A percentile compares a stretch with the other conserved stretches of the same genome.
Evolutionary conservation across 306 rosid species (phyloP).

Genomic region (Gastrolobium bilobum): DNA sequence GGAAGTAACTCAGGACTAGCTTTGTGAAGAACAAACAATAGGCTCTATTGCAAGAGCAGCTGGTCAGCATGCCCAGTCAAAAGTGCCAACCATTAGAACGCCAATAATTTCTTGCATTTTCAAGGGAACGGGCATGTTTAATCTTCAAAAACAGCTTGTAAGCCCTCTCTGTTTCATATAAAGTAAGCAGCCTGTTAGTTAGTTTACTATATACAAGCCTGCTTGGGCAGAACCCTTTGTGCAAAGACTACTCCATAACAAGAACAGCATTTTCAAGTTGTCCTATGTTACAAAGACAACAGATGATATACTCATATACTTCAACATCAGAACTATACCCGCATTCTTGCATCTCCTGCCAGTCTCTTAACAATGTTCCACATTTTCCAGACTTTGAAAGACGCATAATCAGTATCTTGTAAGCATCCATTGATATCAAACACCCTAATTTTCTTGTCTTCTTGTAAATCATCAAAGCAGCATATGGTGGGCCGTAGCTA

Average conservation of each 20-base stretch:
- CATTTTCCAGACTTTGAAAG: slow-evolving; percentile 85
- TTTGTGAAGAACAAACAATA: slow-evolving; percentile 28
- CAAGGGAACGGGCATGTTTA: slow-evolving; percentile 72
- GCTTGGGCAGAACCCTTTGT: slow-evolving; percentile 79
- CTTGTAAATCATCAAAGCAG: slow-evolving; percentile 80
- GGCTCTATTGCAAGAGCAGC: not conserved
- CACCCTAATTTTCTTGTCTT: slow-evolving; percentile 76
- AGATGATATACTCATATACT: slow-evolving; percentile 77
- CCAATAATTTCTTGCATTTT: slow-evolving; percentile 76
- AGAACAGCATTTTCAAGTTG: slow-evolving; percentile 89
- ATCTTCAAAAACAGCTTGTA: slow-evolving; percentile 76
- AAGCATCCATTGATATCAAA: slow-evolving; percentile 69
- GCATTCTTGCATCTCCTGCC: slow-evolving; percentile 91
- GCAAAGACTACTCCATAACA: slow-evolving; percentile 89
- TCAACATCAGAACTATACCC: slow-evolving; percentile 78
- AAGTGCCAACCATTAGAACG: slow-evolving; percentile 93
- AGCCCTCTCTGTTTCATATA: slow-evolving; percentile 68
- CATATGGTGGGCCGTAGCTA: slow-evolving; percentile 94
- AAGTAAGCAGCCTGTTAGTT: slow-evolving; percentile 69
- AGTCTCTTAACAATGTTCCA: slow-evolving; percentile 74
- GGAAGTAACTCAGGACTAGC: slow-evolving; percentile 26
- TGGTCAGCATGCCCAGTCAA: slow-evolving; percentile 49
- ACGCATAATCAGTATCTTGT: slow-evolving; percentile 83
- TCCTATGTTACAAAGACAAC: slow-evolving; percentile 83
- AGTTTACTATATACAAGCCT: slow-evolving; percentile 83